phyloP scores from a whole-genome alignment of 2,329 filamentous ascomycete species.

The Aspergillus pseudoglaucus region DNA sequence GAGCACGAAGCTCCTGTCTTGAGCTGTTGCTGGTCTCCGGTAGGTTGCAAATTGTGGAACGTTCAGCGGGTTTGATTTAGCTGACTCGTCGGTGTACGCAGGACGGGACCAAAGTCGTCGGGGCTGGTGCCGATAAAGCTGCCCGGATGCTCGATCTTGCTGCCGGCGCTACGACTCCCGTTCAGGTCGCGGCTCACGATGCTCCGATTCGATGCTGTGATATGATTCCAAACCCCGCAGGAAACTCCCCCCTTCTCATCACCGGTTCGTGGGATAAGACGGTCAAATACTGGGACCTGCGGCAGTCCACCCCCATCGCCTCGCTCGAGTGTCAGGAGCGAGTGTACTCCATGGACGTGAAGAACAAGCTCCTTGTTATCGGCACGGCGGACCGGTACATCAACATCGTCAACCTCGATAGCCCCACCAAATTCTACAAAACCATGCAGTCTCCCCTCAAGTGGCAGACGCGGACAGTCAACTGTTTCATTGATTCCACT shows the following conservation, averaged over 20 bases:
- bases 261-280: constrained; percentile 66
- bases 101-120: constrained; percentile 86
- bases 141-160: constrained; percentile 80
- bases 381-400: constrained; percentile 94
- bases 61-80: constrained; percentile 2
- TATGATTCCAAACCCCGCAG: constrained; percentile 61
- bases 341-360: constrained; percentile 83
- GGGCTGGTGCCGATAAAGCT: constrained; percentile 83
- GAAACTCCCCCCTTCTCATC: constrained; percentile 66
- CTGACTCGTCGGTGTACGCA: constrained; percentile 33
- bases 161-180: constrained; percentile 45
- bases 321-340: constrained; percentile 46
- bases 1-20: constrained; percentile 82
- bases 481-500: constrained; percentile 84
- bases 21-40: constrained; percentile 80
- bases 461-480: constrained; percentile 94
- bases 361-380: constrained; percentile 79
- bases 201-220: constrained; percentile 70
- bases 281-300: constrained; percentile 53
- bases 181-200: constrained; percentile 78
- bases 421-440: constrained; percentile 91
- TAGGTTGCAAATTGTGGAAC: constrained; percentile 39
- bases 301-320: constrained; percentile 42
- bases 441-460: constrained; percentile 92
- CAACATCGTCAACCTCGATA: constrained; percentile 85